Conservation (phyloP, 306 rosid genomes). For the Rosa chinensis region DNA sequence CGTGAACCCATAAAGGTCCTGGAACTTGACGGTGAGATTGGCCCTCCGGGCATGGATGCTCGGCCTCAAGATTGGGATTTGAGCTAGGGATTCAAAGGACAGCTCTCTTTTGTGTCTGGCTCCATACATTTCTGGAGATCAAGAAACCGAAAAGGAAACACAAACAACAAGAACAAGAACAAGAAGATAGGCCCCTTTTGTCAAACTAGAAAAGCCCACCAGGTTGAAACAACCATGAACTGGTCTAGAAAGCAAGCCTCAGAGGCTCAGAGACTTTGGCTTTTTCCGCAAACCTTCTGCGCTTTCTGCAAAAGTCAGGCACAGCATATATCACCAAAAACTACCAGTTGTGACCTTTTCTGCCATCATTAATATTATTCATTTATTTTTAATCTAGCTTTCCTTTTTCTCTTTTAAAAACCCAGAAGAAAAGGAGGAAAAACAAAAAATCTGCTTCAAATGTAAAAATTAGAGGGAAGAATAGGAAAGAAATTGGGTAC, state of each 20-base stretch:
- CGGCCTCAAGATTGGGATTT: constrained; percentile 77
- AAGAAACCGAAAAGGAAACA: neutral
- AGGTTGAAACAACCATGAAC: constrained; percentile 34
- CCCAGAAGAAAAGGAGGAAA: constrained; percentile 7
- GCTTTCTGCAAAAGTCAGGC: neutral
- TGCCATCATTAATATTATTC: neutral
- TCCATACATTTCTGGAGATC: constrained; percentile 58
- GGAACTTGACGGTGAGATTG: constrained; percentile 89
- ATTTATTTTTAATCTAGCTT: no score
- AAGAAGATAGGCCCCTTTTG: neutral
- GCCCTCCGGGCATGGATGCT: constrained; percentile 94
- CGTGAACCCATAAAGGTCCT: constrained; percentile 90
- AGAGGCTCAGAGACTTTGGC: constrained; percentile 15
- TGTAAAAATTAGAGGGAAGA: neutral
- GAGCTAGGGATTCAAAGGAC: constrained; percentile 83
- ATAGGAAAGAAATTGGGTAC: constrained; percentile 19
- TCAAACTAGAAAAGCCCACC: constrained; percentile 39
- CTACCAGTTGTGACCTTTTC: constrained; percentile 27
- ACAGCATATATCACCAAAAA: constrained; percentile 18
- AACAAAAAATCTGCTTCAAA: constrained; percentile 16
- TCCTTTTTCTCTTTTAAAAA: constrained; percentile 8
- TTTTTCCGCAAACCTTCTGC: neutral
- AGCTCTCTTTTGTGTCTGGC: constrained; percentile 78
- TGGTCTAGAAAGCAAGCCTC: constrained; percentile 36
- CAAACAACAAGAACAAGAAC: neutral